A percentile compares a stretch with the other conserved stretches of the same genome.
phyloP scores from a whole-genome alignment of 805 yeast genomes.

The Ogataea nitratoaversa region DNA sequence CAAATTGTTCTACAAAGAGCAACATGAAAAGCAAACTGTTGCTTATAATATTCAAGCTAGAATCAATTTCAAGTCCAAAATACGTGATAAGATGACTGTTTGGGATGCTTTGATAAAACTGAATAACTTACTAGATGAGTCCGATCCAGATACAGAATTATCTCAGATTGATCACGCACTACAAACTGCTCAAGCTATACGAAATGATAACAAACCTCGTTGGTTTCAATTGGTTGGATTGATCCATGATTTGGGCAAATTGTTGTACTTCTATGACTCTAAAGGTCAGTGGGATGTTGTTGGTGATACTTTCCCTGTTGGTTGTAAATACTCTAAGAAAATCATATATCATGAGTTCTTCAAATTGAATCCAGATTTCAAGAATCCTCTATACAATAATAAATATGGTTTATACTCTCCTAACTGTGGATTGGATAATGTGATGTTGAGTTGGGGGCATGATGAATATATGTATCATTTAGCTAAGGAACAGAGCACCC shows the following conservation, averaged over 20 bases:
- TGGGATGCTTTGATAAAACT: conserved; percentile 68
- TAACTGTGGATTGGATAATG: conserved; percentile 63
- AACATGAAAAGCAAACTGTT: conserved; percentile 66
- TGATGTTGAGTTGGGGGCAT: conserved; percentile 76
- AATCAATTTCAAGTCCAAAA: conserved; percentile 64
- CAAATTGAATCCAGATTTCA: conserved; percentile 53
- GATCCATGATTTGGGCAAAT: conserved; percentile 68
- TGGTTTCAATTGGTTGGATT: conserved; percentile 76
- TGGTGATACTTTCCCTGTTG: conserved; percentile 76
- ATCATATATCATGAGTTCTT: conserved; percentile 61
- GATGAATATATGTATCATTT: conserved; percentile 75
- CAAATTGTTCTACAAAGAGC: conserved; percentile 61
- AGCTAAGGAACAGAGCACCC: conserved; percentile 57
- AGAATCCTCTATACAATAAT: conserved; percentile 60
- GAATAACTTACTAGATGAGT: conserved; percentile 61
- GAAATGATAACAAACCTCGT: conserved; percentile 62
- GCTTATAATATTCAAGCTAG: conserved; percentile 70
- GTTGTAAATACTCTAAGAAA: conserved; percentile 57
- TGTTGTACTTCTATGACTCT: conserved; percentile 65
- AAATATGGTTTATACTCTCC: conserved; percentile 64
- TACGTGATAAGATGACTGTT: conserved; percentile 61
- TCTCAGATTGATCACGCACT: conserved; percentile 73
- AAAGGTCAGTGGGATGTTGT: conserved; percentile 80
- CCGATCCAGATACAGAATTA: conserved; percentile 72
- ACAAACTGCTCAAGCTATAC: conserved; percentile 72